Conservation (phyloP, 257 asterid species). For the Ehretia macrophylla region DNA sequence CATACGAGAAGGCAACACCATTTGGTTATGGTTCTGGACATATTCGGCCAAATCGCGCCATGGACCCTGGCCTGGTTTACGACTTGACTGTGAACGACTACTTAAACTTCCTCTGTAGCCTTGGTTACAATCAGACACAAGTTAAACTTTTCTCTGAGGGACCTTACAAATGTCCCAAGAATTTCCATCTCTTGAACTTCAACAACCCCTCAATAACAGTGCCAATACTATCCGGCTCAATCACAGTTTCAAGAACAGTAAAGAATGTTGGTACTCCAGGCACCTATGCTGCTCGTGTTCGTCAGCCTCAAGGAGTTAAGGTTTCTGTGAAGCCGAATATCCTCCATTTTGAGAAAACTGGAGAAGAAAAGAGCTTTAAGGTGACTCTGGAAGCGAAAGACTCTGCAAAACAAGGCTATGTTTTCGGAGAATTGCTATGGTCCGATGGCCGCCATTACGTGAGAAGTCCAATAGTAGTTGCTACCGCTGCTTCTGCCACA, state of each 20-base stretch:
- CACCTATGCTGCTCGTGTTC: constrained; percentile 23
- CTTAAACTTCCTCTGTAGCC: constrained; percentile 50
- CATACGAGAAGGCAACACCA: constrained; percentile 23
- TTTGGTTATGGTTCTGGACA: constrained; percentile 55
- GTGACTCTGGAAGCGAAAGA: constrained; percentile 21
- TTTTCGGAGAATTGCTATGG: constrained; percentile 53
- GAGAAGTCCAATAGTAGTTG: constrained; percentile 1
- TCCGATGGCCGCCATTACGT: constrained; percentile 40
- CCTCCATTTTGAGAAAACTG: constrained; percentile 28
- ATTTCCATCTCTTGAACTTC: constrained; percentile 25
- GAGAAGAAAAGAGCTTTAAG: constrained; percentile 45
- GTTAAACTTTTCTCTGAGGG: constrained; percentile 8
- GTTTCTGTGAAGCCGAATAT: constrained; percentile 29
- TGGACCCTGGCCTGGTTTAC: constrained; percentile 63
- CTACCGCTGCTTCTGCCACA: background rate
- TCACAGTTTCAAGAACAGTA: constrained; percentile 33
- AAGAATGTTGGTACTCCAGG: constrained; percentile 57
- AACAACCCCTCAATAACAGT: constrained; percentile 55
- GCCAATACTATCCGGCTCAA: background rate
- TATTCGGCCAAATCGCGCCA: constrained; percentile 51
- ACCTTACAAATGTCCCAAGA: constrained; percentile 31
- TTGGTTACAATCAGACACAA: constrained; percentile 37
- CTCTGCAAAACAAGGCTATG: background rate
- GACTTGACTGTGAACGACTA: constrained; percentile 42
- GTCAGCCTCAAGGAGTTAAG: constrained; percentile 26